Conservation (phyloP, 306 rosid genomes). For the Pterocarpus macrocarpus region DNA sequence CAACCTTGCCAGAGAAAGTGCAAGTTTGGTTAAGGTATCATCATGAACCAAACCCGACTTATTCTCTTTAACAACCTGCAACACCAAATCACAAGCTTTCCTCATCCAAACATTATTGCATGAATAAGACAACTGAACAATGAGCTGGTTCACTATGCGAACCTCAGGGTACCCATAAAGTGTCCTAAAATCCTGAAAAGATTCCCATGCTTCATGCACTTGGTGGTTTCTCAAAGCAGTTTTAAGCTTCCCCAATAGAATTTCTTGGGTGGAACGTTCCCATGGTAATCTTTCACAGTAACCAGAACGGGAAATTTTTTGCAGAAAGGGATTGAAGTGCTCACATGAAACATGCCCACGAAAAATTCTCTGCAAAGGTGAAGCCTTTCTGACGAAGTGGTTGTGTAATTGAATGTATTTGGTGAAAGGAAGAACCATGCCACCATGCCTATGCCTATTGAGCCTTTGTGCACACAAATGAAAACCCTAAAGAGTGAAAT, state of each 20-base stretch:
- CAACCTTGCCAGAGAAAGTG: slow-evolving; percentile 74
- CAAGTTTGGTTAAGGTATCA: slow-evolving; percentile 67
- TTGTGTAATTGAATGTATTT: slow-evolving; percentile 35
- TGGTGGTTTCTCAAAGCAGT: slow-evolving; percentile 61
- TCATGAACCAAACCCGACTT: slow-evolving; percentile 61
- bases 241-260: slow-evolving; percentile 66
- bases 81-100: slow-evolving; percentile 72
- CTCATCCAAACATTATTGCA: slow-evolving; percentile 59
- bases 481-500: not conserved
- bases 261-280: slow-evolving; percentile 75
- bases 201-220: slow-evolving; percentile 75
- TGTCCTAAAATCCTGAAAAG: slow-evolving; percentile 67
- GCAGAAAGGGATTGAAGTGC: slow-evolving; percentile 38
- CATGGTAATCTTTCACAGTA: slow-evolving; percentile 63
- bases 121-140: slow-evolving; percentile 69
- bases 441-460: slow-evolving; percentile 46
- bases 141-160: slow-evolving; percentile 61
- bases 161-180: slow-evolving; percentile 79
- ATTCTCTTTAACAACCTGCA: slow-evolving; percentile 59
- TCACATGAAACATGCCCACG: slow-evolving; percentile 31
- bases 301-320: slow-evolving; percentile 39
- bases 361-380: slow-evolving; percentile 43
- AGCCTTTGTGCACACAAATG: slow-evolving; percentile 27
- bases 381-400: slow-evolving; percentile 42
- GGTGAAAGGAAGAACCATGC: slow-evolving; percentile 46